Conservation (phyloP, 2,329 filamentous ascomycete species). For the Colletotrichum sp. region DNA sequence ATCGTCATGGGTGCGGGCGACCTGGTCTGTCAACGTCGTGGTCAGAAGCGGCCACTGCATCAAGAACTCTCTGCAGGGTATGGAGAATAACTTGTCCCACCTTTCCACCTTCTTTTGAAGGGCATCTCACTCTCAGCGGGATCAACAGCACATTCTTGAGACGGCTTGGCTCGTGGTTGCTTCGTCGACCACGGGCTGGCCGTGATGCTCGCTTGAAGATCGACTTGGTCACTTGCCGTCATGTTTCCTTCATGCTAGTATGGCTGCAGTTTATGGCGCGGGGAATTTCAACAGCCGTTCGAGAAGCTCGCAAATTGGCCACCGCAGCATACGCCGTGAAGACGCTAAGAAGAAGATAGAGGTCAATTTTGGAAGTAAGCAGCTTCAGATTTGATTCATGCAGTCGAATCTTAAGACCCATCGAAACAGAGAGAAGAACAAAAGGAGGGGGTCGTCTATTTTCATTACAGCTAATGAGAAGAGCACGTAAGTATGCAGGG, state of each 20-base stretch:
- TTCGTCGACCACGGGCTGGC: background rate
- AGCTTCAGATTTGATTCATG: too few species aligned
- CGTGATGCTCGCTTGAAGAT: background rate
- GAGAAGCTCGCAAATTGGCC: background rate
- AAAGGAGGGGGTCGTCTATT: too few species aligned
- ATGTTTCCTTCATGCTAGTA: background rate
- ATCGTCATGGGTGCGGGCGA: background rate
- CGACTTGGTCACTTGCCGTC: background rate
- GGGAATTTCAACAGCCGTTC: background rate
- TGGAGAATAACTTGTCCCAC: background rate
- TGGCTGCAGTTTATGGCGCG: background rate
- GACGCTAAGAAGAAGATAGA: background rate
- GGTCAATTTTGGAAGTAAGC: background rate
- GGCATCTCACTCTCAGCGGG: background rate
- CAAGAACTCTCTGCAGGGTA: background rate
- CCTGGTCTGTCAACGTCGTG: background rate
- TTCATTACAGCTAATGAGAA: too few species aligned
- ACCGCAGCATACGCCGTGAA: background rate
- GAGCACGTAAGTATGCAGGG: too few species aligned
- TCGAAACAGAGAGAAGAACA: too few species aligned
- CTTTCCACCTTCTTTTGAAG: background rate
- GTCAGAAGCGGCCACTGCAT: background rate
- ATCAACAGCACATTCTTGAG: background rate
- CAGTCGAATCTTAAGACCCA: too few species aligned
- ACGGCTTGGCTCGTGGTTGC: background rate